These are phyloP conservation scores for Cucurbita ficifolia DNA, from an alignment of 306 rosid species.

Conservation along the genomic window DNA sequence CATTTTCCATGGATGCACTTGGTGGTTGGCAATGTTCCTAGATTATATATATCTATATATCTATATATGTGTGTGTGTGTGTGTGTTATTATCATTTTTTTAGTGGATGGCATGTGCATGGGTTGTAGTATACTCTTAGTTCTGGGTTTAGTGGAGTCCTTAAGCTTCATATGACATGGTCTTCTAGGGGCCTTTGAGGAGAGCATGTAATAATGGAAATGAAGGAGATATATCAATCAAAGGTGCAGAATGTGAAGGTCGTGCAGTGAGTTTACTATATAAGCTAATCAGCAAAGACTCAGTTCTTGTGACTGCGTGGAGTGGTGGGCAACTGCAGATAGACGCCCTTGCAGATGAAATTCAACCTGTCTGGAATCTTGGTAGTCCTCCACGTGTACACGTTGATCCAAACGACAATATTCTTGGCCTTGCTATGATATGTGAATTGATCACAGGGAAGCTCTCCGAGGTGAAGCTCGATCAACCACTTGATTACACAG, in stretches of 20 bases:
- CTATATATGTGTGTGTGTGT: not conserved
- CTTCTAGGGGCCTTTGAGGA: conserved; percentile 70
- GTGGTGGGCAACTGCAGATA: conserved; percentile 82
- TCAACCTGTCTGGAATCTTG: conserved; percentile 79
- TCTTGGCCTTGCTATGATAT: conserved; percentile 89
- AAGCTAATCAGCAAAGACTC: conserved; percentile 73
- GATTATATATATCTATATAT: too few species aligned
- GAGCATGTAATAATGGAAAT: conserved; percentile 46
- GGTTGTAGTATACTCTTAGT: not conserved
- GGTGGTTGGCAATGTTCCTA: conserved; percentile 5
- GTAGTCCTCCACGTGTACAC: conserved; percentile 64
- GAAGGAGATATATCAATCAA: conserved; percentile 35
- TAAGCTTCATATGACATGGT: conserved; percentile 4
- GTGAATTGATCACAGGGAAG: conserved; percentile 38
- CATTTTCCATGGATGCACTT: conserved; percentile 3
- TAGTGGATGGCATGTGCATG: not conserved
- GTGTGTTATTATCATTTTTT: not conserved
- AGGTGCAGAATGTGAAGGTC: conserved; percentile 77
- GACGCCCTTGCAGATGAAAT: conserved; percentile 96
- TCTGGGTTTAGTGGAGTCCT: not conserved
- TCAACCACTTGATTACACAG: conserved; percentile 47
- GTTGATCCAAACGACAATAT: conserved; percentile 55
- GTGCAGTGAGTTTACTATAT: conserved; percentile 62
- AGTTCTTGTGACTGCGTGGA: conserved; percentile 83
- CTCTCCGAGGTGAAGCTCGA: conserved; percentile 27